Conservation (phyloP, 306 rosid genomes). For the Castanopsis chinensis region DNA sequence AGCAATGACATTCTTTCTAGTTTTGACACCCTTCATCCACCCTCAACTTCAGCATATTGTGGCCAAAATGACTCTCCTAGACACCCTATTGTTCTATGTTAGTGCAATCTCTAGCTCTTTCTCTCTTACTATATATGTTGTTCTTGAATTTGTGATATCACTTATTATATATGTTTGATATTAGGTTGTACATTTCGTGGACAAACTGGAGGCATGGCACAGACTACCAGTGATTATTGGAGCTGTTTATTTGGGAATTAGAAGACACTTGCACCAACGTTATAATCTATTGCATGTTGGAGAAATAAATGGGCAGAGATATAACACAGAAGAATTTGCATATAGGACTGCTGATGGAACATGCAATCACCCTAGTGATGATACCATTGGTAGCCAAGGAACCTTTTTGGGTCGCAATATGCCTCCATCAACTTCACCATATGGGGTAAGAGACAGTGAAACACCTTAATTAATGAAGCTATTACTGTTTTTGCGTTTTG, state of each 20-base stretch:
- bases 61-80: slow-evolving; percentile 56
- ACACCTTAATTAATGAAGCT: too few species aligned
- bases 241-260: slow-evolving; percentile 57
- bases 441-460: slow-evolving; percentile 40
- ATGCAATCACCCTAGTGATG: slow-evolving; percentile 53
- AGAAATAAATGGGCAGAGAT: slow-evolving; percentile 36
- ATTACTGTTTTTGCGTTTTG: too few species aligned
- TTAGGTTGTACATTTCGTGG: slow-evolving; percentile 58
- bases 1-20: slow-evolving; percentile 36
- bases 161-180: background rate
- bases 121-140: background rate
- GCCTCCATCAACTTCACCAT: slow-evolving; percentile 51
- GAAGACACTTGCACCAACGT: slow-evolving; percentile 67
- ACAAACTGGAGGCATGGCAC: slow-evolving; percentile 66
- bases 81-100: slow-evolving; percentile 52
- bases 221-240: slow-evolving; percentile 65
- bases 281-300: slow-evolving; percentile 62
- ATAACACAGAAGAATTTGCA: slow-evolving; percentile 30
- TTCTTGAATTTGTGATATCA: too few species aligned
- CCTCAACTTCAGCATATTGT: slow-evolving; percentile 51
- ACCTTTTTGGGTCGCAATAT: slow-evolving; percentile 65
- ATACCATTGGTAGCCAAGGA: slow-evolving; percentile 62
- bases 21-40: slow-evolving; percentile 44
- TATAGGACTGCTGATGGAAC: slow-evolving; percentile 65
- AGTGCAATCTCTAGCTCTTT: slow-evolving; percentile 6